Percentiles rank a stretch among this genome's conserved stretches.
phyloP scores from a whole-genome alignment of 345 rosid species.

The Schrenkiella parvula region DNA sequence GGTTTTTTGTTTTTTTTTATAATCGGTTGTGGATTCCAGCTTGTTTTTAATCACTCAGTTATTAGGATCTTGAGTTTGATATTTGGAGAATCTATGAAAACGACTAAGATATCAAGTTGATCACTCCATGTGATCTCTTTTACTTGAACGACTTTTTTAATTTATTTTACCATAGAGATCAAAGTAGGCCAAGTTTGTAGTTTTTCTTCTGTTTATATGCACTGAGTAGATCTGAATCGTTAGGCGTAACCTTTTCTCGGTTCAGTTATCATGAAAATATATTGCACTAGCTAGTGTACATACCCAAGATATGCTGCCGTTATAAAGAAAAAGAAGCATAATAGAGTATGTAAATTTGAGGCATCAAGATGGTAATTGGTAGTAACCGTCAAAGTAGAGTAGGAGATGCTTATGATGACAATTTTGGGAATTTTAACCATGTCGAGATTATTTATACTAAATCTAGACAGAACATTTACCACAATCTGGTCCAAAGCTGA shows the following conservation, averaged over 20 bases:
- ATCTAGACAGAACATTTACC: not conserved
- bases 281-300: slow-evolving; percentile 7
- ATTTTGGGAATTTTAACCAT: no score
- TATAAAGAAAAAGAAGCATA: not conserved
- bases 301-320: not conserved
- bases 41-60: slow-evolving; percentile 2
- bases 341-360: not conserved
- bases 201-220: not conserved
- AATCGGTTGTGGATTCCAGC: not conserved
- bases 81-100: slow-evolving; percentile 10
- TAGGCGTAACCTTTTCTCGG: not conserved
- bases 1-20: not conserved
- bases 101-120: slow-evolving; percentile 6
- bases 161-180: not conserved
- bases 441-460: no score
- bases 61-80: not conserved
- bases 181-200: not conserved
- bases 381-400: no score
- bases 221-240: not conserved
- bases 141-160: not conserved
- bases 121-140: not conserved
- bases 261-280: not conserved
- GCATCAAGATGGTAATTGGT: no score
- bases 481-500: not conserved
- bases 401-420: no score